Evolutionary conservation across 164 flowering plant genomes (phyloP).

Genomic region (Macadamia tetraphylla): DNA sequence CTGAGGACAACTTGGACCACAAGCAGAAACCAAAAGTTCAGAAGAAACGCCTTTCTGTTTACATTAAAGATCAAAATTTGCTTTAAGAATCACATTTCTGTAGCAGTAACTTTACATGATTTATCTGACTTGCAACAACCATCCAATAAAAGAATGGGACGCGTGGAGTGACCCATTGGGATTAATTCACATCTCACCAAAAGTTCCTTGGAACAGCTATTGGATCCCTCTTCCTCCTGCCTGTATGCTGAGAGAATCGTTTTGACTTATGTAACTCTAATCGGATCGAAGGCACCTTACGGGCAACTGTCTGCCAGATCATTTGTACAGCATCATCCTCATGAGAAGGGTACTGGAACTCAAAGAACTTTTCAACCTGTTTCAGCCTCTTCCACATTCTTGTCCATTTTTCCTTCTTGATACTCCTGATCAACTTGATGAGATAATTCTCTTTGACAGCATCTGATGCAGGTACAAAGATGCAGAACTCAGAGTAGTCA

Average conservation of each 20-base stretch:
- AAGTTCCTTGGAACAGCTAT: slow-evolving; percentile 8
- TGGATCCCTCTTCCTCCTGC: background rate
- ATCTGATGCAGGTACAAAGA: slow-evolving; percentile 66
- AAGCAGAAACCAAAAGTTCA: too few species aligned
- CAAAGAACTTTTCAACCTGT: slow-evolving; percentile 48
- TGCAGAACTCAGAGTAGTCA: slow-evolving; percentile 73
- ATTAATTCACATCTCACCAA: slow-evolving; percentile 3
- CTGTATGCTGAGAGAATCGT: slow-evolving; percentile 27
- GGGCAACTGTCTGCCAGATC: slow-evolving; percentile 79
- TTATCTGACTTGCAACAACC: background rate
- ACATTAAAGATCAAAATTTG: too few species aligned
- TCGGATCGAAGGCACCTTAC: slow-evolving; percentile 48
- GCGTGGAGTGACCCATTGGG: too few species aligned
- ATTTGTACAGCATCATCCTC: slow-evolving; percentile 77
- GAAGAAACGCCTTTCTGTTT: too few species aligned
- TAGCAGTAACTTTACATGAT: too few species aligned
- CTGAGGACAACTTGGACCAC: too few species aligned
- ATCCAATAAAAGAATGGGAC: too few species aligned
- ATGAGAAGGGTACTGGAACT: slow-evolving; percentile 62
- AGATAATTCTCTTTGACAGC: slow-evolving; percentile 57
- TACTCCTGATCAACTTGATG: slow-evolving; percentile 44
- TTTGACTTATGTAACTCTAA: slow-evolving; percentile 41
- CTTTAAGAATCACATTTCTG: too few species aligned
- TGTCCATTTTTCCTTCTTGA: slow-evolving; percentile 66
- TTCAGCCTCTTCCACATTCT: slow-evolving; percentile 59